Percentiles rank a stretch among this genome's conserved stretches.
Evolutionary conservation across 1,284 basidiomycete species (phyloP).

Genomic region (Ustilago sp.): DNA sequence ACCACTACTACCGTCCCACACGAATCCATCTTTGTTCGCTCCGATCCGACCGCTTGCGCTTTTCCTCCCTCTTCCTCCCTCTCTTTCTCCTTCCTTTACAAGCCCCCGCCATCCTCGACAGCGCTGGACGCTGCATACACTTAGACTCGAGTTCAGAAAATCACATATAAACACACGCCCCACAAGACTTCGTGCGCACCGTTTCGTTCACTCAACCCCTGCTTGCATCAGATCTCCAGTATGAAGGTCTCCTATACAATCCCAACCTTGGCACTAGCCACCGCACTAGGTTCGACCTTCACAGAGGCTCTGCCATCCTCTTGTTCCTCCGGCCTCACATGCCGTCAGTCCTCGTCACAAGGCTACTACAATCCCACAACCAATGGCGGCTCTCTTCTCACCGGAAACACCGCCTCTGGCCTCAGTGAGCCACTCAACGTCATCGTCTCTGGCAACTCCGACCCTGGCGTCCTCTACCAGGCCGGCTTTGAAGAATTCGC

Average conservation of each 20-base stretch:
- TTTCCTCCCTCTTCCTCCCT: neutral
- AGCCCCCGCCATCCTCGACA: neutral
- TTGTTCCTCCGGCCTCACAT: neutral
- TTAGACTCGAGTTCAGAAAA: neutral
- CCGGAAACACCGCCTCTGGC: slow-evolving; percentile 20
- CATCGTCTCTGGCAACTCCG: slow-evolving; percentile 61
- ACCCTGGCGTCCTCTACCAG: slow-evolving; percentile 46
- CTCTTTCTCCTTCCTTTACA: neutral
- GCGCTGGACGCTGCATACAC: neutral
- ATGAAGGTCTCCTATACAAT: slow-evolving; percentile 19
- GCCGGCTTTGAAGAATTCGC: slow-evolving; percentile 57
- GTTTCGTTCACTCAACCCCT: neutral
- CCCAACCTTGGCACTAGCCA: slow-evolving; percentile 19
- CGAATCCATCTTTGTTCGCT: too few relatives aligned
- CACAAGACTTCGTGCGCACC: too few relatives aligned
- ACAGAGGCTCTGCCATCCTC: slow-evolving; percentile 16
- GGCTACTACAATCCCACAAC: slow-evolving; percentile 29
- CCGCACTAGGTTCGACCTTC: slow-evolving; percentile 8
- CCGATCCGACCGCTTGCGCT: neutral
- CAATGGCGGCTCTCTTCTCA: slow-evolving; percentile 50
- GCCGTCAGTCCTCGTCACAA: slow-evolving; percentile 24
- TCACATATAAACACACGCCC: neutral
- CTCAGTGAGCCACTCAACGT: slow-evolving; percentile 64
- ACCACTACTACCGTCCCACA: neutral
- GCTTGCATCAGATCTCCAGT: neutral